These are phyloP conservation scores for Huntiella abstrusa DNA, from an alignment of 2,329 filamentous ascomycete species.

Conservation along the genomic window DNA sequence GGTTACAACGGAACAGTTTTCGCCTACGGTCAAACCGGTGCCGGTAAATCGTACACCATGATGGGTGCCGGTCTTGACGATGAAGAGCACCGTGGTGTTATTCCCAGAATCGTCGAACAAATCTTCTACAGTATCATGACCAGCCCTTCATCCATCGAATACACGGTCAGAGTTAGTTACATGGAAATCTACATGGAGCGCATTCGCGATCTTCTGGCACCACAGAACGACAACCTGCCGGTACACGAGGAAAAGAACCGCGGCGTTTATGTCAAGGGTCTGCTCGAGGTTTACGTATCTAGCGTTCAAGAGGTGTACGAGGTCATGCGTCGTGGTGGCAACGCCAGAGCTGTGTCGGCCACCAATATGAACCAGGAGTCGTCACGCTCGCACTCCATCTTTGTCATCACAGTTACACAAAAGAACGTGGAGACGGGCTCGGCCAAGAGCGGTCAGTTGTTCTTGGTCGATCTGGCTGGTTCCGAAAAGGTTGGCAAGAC, in stretches of 20 bases:
- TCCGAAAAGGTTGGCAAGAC: constrained; percentile 99
- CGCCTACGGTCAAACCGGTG: constrained; percentile 93
- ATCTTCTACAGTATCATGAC: constrained; percentile 91
- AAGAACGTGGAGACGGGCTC: constrained; percentile 96
- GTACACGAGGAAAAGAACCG: constrained; percentile 96
- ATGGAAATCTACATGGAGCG: constrained; percentile 99
- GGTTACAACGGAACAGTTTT: constrained; percentile 99
- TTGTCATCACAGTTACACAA: constrained; percentile 89
- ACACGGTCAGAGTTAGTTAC: constrained; percentile 95
- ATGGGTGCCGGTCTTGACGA: constrained; percentile 66
- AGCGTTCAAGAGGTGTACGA: constrained; percentile 93
- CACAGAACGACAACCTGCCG: constrained; percentile 87
- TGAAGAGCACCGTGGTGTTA: constrained; percentile 73
- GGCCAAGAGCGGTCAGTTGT: constrained; percentile 88
- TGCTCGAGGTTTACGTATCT: constrained; percentile 87
- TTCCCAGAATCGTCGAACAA: constrained; percentile 90
- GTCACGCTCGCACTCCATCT: constrained; percentile 94
- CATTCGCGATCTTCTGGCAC: constrained; percentile 80
- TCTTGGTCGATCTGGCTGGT: constrained; percentile 93
- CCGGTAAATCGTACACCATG: constrained; percentile 98
- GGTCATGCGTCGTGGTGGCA: constrained; percentile 84
- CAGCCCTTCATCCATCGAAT: constrained; percentile 85
- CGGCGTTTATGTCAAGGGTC: constrained; percentile 89
- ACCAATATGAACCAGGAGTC: constrained; percentile 99
- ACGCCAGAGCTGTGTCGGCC: constrained; percentile 74